Conservation (phyloP, 805 yeast genomes). For the Pichia occidentalis region DNA sequence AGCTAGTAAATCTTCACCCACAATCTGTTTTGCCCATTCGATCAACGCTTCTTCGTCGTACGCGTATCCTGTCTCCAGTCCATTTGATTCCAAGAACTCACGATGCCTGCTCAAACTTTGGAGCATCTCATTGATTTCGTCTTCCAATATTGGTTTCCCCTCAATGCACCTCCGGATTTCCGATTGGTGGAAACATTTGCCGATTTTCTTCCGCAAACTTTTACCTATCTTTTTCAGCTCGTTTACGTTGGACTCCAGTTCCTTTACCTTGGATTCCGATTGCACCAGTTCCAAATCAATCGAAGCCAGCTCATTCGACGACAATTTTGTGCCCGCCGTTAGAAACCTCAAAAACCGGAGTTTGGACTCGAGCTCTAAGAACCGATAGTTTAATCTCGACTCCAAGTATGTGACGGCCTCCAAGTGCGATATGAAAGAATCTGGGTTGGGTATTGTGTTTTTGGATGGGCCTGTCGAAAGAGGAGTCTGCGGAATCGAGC, state of each 20-base stretch:
- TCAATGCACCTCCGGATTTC: conserved; percentile 16
- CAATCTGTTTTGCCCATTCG: conserved; percentile 4
- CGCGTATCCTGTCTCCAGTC: neutral
- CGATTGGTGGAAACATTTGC: conserved; percentile 13
- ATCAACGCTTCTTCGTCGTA: neutral
- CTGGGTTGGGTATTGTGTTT: conserved; percentile 4
- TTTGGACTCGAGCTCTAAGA: conserved; percentile 65
- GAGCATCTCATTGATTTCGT: conserved; percentile 26
- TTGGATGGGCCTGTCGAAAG: neutral
- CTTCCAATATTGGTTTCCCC: conserved; percentile 21
- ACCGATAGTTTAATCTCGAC: conserved; percentile 50
- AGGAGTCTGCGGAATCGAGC: conserved; percentile 6
- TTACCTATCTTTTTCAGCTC: conserved; percentile 16
- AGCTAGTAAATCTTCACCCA: conserved; percentile 3
- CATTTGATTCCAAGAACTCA: conserved; percentile 3
- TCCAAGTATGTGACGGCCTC: conserved; percentile 9
- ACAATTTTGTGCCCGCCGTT: conserved; percentile 29
- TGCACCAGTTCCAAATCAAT: conserved; percentile 17
- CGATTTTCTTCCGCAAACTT: conserved; percentile 11
- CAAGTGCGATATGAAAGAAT: conserved; percentile 6
- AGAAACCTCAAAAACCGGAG: conserved; percentile 56
- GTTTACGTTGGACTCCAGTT: conserved; percentile 16
- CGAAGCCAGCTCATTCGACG: conserved; percentile 19
- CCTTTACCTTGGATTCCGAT: conserved; percentile 13
- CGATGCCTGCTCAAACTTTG: conserved; percentile 4